Base-by-base conservation (phyloP, 148 eudicot species). In the Camellia sinensis region DNA sequence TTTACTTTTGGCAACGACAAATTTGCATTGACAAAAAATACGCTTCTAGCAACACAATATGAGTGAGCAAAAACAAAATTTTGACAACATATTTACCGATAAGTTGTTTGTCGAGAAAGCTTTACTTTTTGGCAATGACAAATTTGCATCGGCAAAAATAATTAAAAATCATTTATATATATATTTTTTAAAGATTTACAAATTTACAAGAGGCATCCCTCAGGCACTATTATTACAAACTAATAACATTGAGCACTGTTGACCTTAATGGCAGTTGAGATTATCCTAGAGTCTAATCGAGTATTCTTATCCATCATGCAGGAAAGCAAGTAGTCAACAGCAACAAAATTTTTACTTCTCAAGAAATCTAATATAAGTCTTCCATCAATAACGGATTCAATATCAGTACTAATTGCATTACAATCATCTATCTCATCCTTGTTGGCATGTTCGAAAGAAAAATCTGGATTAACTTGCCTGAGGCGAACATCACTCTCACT, bases 391-490 rank as follows among this genome's bases (percentile, higher is more conserved):
- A 22, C 14, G 75, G 69, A 79, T 62, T 84, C 52, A 41, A 22
- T 64, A 74, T 83, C 84, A 66, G 52, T 15, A 50, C 66, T 40
- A 9, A 50, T 60, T 46, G 62, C 80, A 71, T 74, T 70, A 68
- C 44, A 48, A 66, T 78, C 59, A 66, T 81, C 44, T 10, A 76
- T 70, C 17, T 71, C 79, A 10, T 52, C 76, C 60, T 83, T 69
- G 62, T 80, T 57, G 40, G 17, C 73, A 69, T 75, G 70, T 78
- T 84, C 80, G 44, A 54, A 6, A 71, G 76, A 82, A 37, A 92
- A 85, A 87, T 92, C 97, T 75, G 86, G 93, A 86, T 94, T 87
- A 68, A 91, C 97, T 83, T 87, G 84, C 83, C 79, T 87, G 45
- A 94, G 91, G 78, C 92, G 94, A 21, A 14, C 65, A 80, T 80